A percentile compares a stretch with the other conserved stretches of the same genome.
Conservation (phyloP, 78 protist species). For the Anaeramoeba flamelloides region DNA sequence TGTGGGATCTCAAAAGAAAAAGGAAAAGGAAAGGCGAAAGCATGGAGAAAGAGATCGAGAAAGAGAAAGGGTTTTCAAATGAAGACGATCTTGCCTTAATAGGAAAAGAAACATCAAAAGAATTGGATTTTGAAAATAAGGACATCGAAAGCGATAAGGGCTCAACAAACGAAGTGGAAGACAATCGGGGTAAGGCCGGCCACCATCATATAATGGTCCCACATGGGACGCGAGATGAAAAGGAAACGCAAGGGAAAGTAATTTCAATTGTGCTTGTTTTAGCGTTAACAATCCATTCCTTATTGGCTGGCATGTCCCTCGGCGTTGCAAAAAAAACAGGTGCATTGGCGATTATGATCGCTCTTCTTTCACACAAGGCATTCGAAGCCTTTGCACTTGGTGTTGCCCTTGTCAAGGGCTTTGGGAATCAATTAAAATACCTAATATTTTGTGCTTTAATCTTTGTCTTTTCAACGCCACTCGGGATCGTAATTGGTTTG, state of each 20-base stretch:
- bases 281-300: not conserved
- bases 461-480: not conserved
- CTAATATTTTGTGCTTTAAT: not conserved
- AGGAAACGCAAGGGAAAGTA: not conserved
- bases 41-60: too few species aligned
- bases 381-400: not conserved
- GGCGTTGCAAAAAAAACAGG: not conserved
- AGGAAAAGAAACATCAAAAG: not conserved
- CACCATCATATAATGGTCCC: not conserved
- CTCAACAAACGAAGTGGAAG: not conserved
- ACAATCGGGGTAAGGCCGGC: not conserved
- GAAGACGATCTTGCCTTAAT: not conserved
- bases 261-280: not conserved
- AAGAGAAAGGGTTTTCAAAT: too few species aligned
- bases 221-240: not conserved
- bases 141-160: not conserved
- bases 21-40: too few species aligned
- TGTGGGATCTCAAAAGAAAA: too few species aligned
- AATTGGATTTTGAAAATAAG: not conserved
- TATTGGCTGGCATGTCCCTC: not conserved
- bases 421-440: not conserved
- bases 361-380: not conserved
- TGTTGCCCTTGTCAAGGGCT: not conserved
- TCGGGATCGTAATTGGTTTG: not conserved
- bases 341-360: not conserved